Percentiles rank a stretch among this genome's conserved stretches.
phyloP scores from a whole-genome alignment of 345 rosid species.

The Aegle marmelos region DNA sequence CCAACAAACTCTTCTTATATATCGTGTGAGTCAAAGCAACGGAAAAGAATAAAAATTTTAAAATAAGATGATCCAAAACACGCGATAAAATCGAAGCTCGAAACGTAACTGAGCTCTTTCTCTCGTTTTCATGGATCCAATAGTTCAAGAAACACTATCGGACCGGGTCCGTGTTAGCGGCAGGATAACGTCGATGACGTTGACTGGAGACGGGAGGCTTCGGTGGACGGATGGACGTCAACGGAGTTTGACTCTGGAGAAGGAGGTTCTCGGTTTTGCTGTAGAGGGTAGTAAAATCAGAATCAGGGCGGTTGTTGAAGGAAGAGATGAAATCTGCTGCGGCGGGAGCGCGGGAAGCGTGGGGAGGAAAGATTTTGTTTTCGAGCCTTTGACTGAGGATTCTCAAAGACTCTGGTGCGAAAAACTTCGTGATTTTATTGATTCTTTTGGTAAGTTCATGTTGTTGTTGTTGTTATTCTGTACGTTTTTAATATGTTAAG shows the following conservation, averaged over 20 bases:
- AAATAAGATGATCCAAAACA: neutral
- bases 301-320: conserved; percentile 47
- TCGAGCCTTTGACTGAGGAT: conserved; percentile 61
- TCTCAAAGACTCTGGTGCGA: conserved; percentile 60
- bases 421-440: conserved; percentile 49
- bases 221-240: conserved; percentile 45
- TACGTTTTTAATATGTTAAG: neutral
- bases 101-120: neutral
- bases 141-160: conserved; percentile 22
- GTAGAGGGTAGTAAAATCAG: conserved; percentile 51
- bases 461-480: neutral
- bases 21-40: neutral
- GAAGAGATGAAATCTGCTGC: conserved; percentile 50
- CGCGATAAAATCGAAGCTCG: neutral
- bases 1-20: neutral
- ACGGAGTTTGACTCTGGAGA: conserved; percentile 42
- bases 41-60: too few relatives aligned
- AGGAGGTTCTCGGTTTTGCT: conserved; percentile 65
- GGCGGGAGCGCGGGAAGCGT: conserved; percentile 34
- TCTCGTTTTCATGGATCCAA: neutral
- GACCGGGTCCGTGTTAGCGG: conserved; percentile 55
- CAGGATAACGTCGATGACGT: conserved; percentile 27
- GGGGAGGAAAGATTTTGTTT: conserved; percentile 66
- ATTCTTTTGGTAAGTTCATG: conserved; percentile 54
- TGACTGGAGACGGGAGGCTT: conserved; percentile 58